Evolutionary conservation across 106 monocot genomes (phyloP).

Genomic region (Platanthera zijinensis): DNA sequence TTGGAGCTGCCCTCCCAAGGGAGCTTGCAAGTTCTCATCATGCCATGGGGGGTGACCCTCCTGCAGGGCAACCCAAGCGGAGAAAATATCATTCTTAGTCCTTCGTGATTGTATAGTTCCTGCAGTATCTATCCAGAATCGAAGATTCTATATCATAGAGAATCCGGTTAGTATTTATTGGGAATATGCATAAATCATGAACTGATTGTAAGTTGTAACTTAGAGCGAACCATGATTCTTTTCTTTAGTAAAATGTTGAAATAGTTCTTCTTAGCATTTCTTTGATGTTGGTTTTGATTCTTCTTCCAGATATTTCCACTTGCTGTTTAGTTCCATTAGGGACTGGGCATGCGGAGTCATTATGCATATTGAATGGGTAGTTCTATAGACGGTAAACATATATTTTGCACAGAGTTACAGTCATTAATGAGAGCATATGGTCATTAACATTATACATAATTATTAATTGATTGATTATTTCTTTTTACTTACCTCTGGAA

Average conservation of each 20-base stretch:
- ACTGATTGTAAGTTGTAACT: neutral
- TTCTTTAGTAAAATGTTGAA: neutral
- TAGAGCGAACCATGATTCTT: neutral
- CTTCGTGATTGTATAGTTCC: neutral
- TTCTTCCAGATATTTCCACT: too few species aligned
- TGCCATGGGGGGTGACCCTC: slow-evolving; percentile 9
- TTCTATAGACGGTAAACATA: too few species aligned
- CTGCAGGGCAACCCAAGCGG: slow-evolving; percentile 25
- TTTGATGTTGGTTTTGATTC: too few species aligned
- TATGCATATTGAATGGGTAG: too few species aligned
- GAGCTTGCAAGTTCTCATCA: slow-evolving; percentile 57
- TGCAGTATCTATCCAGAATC: neutral
- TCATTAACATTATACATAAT: too few species aligned
- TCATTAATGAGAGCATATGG: too few species aligned
- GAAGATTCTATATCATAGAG: neutral
- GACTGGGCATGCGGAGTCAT: too few species aligned
- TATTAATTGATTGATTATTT: too few species aligned
- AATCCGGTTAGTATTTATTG: neutral
- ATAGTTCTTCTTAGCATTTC: neutral
- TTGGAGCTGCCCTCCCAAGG: slow-evolving; percentile 51
- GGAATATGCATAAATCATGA: neutral
- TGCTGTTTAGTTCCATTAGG: too few species aligned
- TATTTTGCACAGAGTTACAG: too few species aligned
- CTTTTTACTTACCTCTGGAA: too few species aligned
- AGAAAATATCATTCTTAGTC: slow-evolving; percentile 38